Base-by-base conservation (phyloP, 176 grass and related monocot species). In the Ensete glaucum region DNA sequence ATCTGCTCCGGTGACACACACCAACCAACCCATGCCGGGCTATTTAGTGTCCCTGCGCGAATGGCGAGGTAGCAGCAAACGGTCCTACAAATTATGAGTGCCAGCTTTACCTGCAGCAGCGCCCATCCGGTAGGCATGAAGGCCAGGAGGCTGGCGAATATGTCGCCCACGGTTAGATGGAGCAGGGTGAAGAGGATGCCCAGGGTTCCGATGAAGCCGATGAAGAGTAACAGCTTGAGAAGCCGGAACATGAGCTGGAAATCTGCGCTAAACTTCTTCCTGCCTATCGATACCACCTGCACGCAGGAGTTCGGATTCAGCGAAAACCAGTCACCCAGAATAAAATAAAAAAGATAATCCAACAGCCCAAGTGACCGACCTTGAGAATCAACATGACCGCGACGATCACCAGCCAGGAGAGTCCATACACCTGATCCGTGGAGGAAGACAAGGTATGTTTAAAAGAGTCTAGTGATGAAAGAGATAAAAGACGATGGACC, bases 51-150 rank as follows among this genome's bases (percentile, higher is more conserved):
- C 34, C 3, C 5, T 43, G 34, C 4, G 34, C 34, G 34, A 43
- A 43, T 43, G 34, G 34, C 4, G 34, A 43, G 34, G 34, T 59
- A 59, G 57, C 17, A 59, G 17, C 8, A 59, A n/a, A 58, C 0
- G 14, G 6, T 20, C 1, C 7, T 7, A 20, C 19, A 60, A 9
- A 25, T 7, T 60, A n/a, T n/a, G 16, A 19, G 6, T 60, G 4
- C 11, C 15, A 11, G 9, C 43, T 50, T 62, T 92, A 92, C 93
- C 64, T 89, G 87, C 73, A 96, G 81, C 65, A 96, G 78, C 21
- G 93, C 93, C 89, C 93, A 96, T 84, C 89, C 89, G 25, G 89
- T 96, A 11, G 93, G 93, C 77, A 76, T 83, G 58, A 96, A 96
- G 34, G 93, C 89, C 69, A 96, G 87, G 73, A 96, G 83, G 69